Evolutionary conservation across 2,329 filamentous ascomycete genomes (phyloP), one percentile per base, ranked within the genome.

Genomic region (Westerdykella aurantiaca): DNA sequence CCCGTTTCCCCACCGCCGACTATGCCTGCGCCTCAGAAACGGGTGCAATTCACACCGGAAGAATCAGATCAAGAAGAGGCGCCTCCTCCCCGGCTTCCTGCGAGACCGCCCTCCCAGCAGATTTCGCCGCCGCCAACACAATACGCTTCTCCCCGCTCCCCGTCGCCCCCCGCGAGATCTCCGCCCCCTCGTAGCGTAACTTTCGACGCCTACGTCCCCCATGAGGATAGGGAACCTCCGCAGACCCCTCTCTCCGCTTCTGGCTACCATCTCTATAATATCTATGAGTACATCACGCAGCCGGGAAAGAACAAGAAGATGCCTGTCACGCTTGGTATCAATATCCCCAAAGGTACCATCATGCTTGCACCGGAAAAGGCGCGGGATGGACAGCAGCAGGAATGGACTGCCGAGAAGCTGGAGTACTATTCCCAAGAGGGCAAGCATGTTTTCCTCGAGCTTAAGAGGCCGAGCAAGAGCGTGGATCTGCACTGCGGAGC

Each of bases 281-380:
- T 97, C 58, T 95, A 90, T 63, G 91, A 97, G 69, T 95, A 95
- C 86, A 81, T 95, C 4, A 91, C 89, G n/a, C 82, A 93, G 37
- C 90, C 95, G 81, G 91, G 91, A 44, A 95, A 95, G 73, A 85
- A 87, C 60, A 95, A 95, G 75, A 97, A 97, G 72, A 93, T 96
- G 87, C 89, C 91, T 1, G 95, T 89, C n/a, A 95, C 88, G 0
- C 69, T 97, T 31, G 91, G 91, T n/a, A 85, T 97, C 60, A 96
- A 97, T 63, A 75, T 93, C 44, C 83, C 85, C 38, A 94, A 88
- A 13, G 90, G 90, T 33, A 80, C 85, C 25, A 94, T 98, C 54
- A 82, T 95, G 69, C 88, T 98, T 56, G 86, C 89, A 0, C 90
- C 91, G 0, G 91, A 94, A 63, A 88, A 86, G 63, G 77, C 82